These are phyloP conservation scores for Naumovozyma dairenensis DNA, from an alignment of 805 yeast genomes.

Conservation along the genomic window DNA sequence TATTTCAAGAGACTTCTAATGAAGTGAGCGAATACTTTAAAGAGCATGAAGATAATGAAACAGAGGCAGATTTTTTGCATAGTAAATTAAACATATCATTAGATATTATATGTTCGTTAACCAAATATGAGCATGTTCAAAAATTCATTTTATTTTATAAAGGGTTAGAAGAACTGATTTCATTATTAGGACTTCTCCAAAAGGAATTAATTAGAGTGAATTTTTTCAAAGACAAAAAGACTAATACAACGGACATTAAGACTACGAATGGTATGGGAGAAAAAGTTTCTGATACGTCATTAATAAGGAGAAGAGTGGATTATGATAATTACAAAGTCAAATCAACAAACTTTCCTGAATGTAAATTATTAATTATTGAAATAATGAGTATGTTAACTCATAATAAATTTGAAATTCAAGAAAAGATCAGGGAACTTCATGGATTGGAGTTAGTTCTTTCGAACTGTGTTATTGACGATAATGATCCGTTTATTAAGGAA, in stretches of 20 bases:
- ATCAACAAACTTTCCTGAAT: slow-evolving; percentile 45
- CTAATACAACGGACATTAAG: slow-evolving; percentile 17
- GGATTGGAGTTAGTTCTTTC: slow-evolving; percentile 67
- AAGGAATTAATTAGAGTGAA: slow-evolving; percentile 26
- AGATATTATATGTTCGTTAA: slow-evolving; percentile 29
- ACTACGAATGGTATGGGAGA: slow-evolving; percentile 17
- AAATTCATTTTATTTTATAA: slow-evolving; percentile 30
- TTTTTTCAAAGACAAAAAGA: slow-evolving; percentile 18
- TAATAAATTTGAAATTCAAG: slow-evolving; percentile 50
- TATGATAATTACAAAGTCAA: slow-evolving; percentile 12
- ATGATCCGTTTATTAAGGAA: slow-evolving; percentile 84
- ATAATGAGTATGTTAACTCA: slow-evolving; percentile 49
- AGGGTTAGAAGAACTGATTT: slow-evolving; percentile 29
- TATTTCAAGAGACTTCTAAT: slow-evolving; percentile 18
- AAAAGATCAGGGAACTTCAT: slow-evolving; percentile 49
- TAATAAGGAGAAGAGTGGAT: slow-evolving; percentile 19
- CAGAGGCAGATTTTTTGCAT: slow-evolving; percentile 17
- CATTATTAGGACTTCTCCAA: slow-evolving; percentile 27
- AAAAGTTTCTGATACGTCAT: slow-evolving; percentile 25
- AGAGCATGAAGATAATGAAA: slow-evolving; percentile 9
- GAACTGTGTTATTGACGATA: slow-evolving; percentile 75
- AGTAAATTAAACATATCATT: slow-evolving; percentile 21
- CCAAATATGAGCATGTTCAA: slow-evolving; percentile 29
- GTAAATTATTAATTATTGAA: slow-evolving; percentile 59
- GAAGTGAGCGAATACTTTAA: slow-evolving; percentile 22